A percentile compares a stretch with the other conserved stretches of the same genome.
phyloP scores from a whole-genome alignment of 306 rosid species.

The Sindora glabra region DNA sequence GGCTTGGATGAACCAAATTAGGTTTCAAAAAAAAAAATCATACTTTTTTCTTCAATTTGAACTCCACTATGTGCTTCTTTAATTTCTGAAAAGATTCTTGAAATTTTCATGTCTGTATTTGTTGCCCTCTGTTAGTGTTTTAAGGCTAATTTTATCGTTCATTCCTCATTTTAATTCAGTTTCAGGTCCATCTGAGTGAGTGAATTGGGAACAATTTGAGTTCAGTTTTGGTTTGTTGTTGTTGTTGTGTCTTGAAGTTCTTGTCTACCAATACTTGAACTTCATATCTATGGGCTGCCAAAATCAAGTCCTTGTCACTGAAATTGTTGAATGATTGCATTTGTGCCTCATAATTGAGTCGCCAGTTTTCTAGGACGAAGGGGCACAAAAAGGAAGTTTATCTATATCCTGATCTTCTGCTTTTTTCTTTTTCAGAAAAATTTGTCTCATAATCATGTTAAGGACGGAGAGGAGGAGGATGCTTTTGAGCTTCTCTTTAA shows the following conservation, averaged over 20 bases:
- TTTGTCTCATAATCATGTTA: constrained; percentile 19
- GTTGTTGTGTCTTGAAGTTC: not conserved
- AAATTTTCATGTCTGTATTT: not conserved
- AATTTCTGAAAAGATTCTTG: too few relatives aligned
- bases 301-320: too few relatives aligned
- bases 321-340: too few relatives aligned
- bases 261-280: not conserved
- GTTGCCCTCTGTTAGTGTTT: not conserved
- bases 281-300: not conserved
- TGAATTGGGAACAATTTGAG: not conserved
- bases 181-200: not conserved
- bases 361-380: not conserved
- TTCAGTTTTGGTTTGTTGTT: not conserved
- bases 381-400: not conserved
- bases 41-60: not conserved
- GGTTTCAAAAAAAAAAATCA: too few relatives aligned
- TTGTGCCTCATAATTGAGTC: not conserved
- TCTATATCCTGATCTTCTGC: not conserved
- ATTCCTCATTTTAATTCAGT: too few relatives aligned
- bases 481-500: constrained; percentile 73
- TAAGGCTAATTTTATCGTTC: not conserved
- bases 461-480: constrained; percentile 46
- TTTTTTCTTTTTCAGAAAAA: constrained; percentile 26
- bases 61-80: not conserved
- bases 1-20: not conserved